Evolutionary conservation across 176 grass and related monocot genomes (phyloP), one percentile per base, ranked within the genome.

Genomic region (Elaeis guineensis): DNA sequence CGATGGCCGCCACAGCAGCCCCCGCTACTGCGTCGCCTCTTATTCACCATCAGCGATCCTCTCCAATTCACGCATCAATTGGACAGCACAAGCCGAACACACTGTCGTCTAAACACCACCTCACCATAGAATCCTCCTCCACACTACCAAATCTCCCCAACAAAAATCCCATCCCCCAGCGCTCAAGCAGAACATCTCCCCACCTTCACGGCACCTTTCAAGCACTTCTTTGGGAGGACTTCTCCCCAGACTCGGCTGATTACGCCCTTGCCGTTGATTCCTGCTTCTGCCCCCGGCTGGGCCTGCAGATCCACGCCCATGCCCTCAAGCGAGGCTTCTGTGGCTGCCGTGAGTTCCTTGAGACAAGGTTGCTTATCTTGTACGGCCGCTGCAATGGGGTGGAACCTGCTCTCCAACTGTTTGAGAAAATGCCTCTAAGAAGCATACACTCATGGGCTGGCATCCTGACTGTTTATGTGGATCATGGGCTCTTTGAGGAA

Each of bases 341-440:
- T 12, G 72, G 62, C 21, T 49, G 56, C 50, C 64, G 54, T 26
- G 72, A 55, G 72, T 75, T 75, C 62, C 25, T 75, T 16, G 72
- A 75, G n/a, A 58, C 62, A 12, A 56, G 62, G 57, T 50, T 75
- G 15, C 53, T 75, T 0, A 30, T 58, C 21, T 59, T 59, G 62
- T 75, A 75, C 16, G 72, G 29, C 0, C 52, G 72, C 1, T 66
- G 61, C 52, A 25, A 18, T 19, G 32, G 52, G 4, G 4, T 59
- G 16, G 35, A 59, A 11, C 22, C 25, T 17, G 72, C 72, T 17
- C 56, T 26, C 57, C 57, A 66, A 14, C 16, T 75, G 72, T 75
- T 75, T 17, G 62, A 66, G 30, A 57, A 49, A 75, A 75, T 75
- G 62, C 53, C 55, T 50, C 62, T 50, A 0, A 55, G 62, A 57